These are phyloP conservation scores for Casuarina glauca DNA, from an alignment of 306 rosid species.

Conservation along the genomic window DNA sequence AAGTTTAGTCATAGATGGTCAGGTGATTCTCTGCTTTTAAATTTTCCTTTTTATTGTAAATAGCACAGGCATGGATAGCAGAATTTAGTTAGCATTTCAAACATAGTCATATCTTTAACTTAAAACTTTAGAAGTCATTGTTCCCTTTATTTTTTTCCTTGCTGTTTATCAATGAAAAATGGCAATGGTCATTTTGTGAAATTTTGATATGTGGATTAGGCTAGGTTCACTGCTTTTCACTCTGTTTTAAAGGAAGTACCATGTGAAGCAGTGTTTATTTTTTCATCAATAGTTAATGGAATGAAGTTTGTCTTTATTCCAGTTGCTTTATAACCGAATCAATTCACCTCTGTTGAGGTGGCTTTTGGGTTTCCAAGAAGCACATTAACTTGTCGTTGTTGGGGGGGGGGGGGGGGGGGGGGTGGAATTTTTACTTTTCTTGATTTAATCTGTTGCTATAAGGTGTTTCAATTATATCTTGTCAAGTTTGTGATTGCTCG, in stretches of 20 bases:
- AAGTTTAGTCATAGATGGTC: conserved; percentile 45
- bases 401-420: too few species aligned
- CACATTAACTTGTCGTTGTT: background rate
- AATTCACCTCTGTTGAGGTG: background rate
- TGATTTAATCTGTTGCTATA: background rate
- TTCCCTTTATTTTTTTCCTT: background rate
- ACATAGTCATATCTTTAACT: background rate
- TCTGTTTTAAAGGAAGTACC: too few species aligned
- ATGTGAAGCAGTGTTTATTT: background rate
- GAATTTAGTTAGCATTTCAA: background rate
- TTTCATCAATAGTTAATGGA: background rate
- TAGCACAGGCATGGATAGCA: background rate
- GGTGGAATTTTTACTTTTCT: background rate
- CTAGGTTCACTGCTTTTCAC: background rate
- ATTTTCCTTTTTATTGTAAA: background rate
- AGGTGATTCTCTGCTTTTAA: conserved; percentile 48
- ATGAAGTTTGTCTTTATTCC: background rate
- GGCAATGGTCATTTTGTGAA: background rate
- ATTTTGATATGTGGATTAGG: background rate
- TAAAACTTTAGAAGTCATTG: background rate
- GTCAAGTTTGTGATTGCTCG: background rate
- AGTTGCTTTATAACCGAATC: background rate
- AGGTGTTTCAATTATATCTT: background rate
- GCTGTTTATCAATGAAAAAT: background rate
- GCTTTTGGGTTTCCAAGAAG: background rate